Conservation (phyloP, 2,329 filamentous ascomycete species). For the Colletotrichum australisinense region DNA sequence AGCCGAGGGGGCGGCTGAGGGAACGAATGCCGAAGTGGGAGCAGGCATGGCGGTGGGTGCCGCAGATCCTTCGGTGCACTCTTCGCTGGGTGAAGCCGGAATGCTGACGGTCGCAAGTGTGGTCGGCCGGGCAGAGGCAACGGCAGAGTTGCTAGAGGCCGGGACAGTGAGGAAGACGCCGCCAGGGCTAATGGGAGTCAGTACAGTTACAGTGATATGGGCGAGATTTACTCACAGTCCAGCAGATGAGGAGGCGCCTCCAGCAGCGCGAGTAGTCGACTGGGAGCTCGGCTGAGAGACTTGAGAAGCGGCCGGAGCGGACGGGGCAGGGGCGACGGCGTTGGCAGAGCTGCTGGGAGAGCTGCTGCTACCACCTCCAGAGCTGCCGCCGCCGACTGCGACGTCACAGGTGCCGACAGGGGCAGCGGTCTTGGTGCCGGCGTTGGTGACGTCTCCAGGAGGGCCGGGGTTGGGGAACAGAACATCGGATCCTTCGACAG, state of each 20-base stretch:
- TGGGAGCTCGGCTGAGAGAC: constrained; percentile 4
- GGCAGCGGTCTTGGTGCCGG: constrained; percentile 48
- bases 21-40: constrained; percentile 4
- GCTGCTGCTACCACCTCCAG: constrained; percentile 35
- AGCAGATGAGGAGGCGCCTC: constrained; percentile 34
- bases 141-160: constrained; percentile 34
- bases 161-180: constrained; percentile 55
- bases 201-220: constrained; percentile 25
- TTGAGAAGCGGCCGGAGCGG: constrained; percentile 31
- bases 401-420: constrained; percentile 51
- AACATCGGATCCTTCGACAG: constrained; percentile 67
- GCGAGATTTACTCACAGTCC: constrained; percentile 41
- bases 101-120: constrained; percentile 41
- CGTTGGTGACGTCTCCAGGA: constrained; percentile 54
- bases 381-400: constrained; percentile 46
- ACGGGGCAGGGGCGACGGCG: constrained; percentile 38
- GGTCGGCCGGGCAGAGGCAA: constrained; percentile 34
- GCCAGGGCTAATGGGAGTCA: constrained; percentile 49
- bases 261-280: constrained; percentile 29
- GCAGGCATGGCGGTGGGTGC: constrained; percentile 10
- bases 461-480: constrained; percentile 75
- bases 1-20: background rate
- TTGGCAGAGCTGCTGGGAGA: constrained; percentile 6
- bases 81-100: constrained; percentile 37
- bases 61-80: constrained; percentile 8